Base-by-base conservation (phyloP, 768 basidiomycete species). In the Mycena metata region DNA sequence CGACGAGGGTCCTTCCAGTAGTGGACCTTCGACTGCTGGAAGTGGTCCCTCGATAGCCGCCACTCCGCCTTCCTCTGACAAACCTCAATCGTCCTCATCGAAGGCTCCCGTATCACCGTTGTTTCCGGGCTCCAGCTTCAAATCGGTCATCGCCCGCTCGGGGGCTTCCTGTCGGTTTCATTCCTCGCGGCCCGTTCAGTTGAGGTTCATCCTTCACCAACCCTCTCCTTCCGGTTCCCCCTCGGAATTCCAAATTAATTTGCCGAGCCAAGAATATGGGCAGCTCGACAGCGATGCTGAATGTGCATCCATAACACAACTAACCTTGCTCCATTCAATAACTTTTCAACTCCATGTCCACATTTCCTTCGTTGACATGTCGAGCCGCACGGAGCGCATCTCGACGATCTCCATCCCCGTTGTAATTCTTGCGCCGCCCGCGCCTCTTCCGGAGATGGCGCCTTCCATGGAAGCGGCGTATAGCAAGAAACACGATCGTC, bases 151-250 rank as follows among this genome's bases (percentile, higher is more conserved):
- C 30, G 90, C 95, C 15, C 88, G 92, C 9, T 96, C 96, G 16
- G 97, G 97, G 51, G 96, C 96, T 47, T 92, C 95, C 21, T 96
- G 95, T 77, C 90, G 95, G 51, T 96, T 98, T 76, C 96, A 98
- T 72, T 88, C 90, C 0, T 85, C 88, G 50, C 87, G 86, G 16
- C 85, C 92, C 5, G 87, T 96, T 67, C 92, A 86, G 70, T 84
- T 95, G 43, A 89, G 95, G 5, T 93, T 98, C 67, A 82, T 96
- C 33, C 83, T 98, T 17, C 95, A 95, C 73, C 90, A 88, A 58
- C 81, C 85, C 21, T 82, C 84, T 5, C 82, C 86, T 35, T 79
- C 83, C 57, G 76, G 82, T 35, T 85, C 89, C n/a, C 84, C 89
- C 17, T 72, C 83, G 26, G 81, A 86, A 70, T 80, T 83, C 51